A percentile compares a stretch with the other conserved stretches of the same genome.
Evolutionary conservation across 2,329 filamentous ascomycete species (phyloP).

Genomic region (Aspergillus aculeatus): DNA sequence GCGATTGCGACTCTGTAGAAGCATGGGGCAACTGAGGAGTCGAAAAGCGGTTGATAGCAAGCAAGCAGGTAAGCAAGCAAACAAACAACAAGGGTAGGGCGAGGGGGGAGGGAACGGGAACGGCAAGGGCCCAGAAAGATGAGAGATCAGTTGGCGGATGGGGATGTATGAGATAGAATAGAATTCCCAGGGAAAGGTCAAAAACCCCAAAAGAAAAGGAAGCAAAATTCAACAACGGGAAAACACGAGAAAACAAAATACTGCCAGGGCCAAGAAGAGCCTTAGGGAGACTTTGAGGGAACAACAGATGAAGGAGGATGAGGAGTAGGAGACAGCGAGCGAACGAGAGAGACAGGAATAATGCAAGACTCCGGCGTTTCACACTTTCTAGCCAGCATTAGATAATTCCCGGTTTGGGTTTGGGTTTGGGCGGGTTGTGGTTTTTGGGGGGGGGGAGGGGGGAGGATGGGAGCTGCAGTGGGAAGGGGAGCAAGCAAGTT

Average conservation of each 20-base stretch:
- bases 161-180: neutral
- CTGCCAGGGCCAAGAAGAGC: slow-evolving; percentile 2
- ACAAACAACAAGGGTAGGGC: slow-evolving; percentile 13
- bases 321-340: slow-evolving; percentile 8
- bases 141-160: neutral
- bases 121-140: slow-evolving; percentile 2
- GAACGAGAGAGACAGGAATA: slow-evolving; percentile 11
- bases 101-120: slow-evolving; percentile 12
- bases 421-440: neutral
- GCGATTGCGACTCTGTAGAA: slow-evolving; percentile 16
- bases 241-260: slow-evolving; percentile 12
- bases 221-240: slow-evolving; percentile 10
- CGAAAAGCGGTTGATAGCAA: slow-evolving; percentile 10
- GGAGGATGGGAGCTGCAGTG: neutral
- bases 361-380: slow-evolving; percentile 26
- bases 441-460: slow-evolving; percentile 5
- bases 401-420: slow-evolving; percentile 19
- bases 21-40: slow-evolving; percentile 14
- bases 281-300: neutral
- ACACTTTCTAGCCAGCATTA: slow-evolving; percentile 24
- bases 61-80: neutral
- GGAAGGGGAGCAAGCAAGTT: neutral
- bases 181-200: slow-evolving; percentile 9
- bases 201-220: slow-evolving; percentile 10
- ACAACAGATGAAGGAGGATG: slow-evolving; percentile 8